Evolutionary conservation across 257 asterid species (phyloP).

Genomic region (Solanum raphanifolium): DNA sequence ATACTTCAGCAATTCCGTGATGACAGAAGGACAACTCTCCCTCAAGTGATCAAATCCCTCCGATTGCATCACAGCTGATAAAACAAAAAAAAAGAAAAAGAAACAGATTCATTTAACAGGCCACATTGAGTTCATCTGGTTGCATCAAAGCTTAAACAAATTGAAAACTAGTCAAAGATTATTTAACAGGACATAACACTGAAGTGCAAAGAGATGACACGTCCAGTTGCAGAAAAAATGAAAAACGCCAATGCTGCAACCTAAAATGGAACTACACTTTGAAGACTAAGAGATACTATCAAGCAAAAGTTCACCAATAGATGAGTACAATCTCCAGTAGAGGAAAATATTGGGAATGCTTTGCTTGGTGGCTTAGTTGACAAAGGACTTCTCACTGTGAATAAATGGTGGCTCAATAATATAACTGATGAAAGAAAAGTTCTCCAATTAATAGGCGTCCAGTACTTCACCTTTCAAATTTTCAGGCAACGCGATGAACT

Average conservation of each 20-base stretch:
- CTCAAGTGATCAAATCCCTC: conserved; percentile 16
- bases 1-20: conserved; percentile 12
- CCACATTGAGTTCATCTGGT: not conserved
- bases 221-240: not conserved
- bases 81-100: not conserved
- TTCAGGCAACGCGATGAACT: conserved; percentile 3
- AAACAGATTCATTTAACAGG: not conserved
- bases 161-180: not conserved
- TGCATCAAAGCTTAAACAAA: conserved; percentile 2
- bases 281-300: not conserved
- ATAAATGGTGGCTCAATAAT: not conserved
- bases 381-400: not conserved
- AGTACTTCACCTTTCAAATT: conserved; percentile 6
- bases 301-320: not conserved
- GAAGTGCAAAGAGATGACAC: not conserved
- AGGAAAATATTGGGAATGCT: not conserved
- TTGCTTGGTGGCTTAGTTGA: not conserved
- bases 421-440: not conserved
- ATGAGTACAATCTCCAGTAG: not conserved
- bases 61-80: conserved; percentile 12
- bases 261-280: not conserved
- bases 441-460: not conserved
- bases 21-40: conserved; percentile 11
- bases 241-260: not conserved
- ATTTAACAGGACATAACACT: not conserved